Evolutionary conservation across 2,329 filamentous ascomycete genomes (phyloP).

Genomic region (Berkeleyomyces basicola): DNA sequence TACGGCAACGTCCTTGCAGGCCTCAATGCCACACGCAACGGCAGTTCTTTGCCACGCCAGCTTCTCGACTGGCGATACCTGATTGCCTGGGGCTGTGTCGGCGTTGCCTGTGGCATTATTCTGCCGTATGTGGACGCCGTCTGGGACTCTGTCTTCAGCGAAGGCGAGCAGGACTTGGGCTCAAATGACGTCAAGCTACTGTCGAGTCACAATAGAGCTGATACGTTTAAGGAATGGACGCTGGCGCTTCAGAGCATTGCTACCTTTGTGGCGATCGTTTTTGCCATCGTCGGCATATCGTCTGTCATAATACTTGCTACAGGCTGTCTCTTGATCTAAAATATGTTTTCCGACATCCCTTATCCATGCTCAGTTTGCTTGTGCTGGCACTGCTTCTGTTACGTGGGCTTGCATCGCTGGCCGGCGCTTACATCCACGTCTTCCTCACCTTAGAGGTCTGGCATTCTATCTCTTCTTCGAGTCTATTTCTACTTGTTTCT

Average conservation of each 20-base stretch:
- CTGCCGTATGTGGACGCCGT: slow-evolving; percentile 71
- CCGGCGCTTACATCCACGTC: not conserved
- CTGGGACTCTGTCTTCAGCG: slow-evolving; percentile 41
- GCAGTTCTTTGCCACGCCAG: not conserved
- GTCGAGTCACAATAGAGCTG: slow-evolving; percentile 17
- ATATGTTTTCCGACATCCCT: too few species aligned
- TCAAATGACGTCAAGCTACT: slow-evolving; percentile 18
- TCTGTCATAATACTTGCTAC: not conserved
- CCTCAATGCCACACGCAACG: not conserved
- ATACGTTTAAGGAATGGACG: slow-evolving; percentile 54
- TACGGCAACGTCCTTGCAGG: slow-evolving; percentile 10
- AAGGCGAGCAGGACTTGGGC: slow-evolving; percentile 21
- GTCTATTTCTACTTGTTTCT: not conserved
- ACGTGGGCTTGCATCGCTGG: not conserved
- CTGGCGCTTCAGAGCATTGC: slow-evolving; percentile 40
- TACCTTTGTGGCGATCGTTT: slow-evolving; percentile 44
- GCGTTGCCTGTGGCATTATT: slow-evolving; percentile 59
- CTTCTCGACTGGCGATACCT: slow-evolving; percentile 46
- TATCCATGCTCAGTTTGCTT: not conserved
- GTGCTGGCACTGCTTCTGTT: slow-evolving; percentile 34
- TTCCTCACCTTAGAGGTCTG: not conserved
- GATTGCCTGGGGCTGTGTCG: slow-evolving; percentile 64
- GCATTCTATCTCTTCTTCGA: too few species aligned
- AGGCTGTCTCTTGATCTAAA: not conserved
- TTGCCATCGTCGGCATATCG: slow-evolving; percentile 49